These are phyloP conservation scores for Backusella australiensis DNA, from an alignment of 192 early-diverging fungal species.

Conservation along the genomic window DNA sequence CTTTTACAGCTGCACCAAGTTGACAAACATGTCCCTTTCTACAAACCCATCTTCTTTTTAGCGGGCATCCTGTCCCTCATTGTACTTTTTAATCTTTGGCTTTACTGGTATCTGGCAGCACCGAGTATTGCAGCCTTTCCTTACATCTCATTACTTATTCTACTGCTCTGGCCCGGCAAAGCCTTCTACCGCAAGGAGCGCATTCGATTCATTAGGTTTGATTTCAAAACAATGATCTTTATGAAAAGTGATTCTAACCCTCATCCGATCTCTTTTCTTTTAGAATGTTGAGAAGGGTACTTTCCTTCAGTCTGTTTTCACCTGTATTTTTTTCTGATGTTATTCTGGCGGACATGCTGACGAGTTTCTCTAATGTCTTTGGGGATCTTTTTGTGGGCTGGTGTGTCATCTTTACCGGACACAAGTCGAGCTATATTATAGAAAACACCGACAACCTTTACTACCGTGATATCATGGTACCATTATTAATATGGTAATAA, in stretches of 20 bases:
- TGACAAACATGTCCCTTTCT: slow-evolving; percentile 38
- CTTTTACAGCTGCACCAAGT: slow-evolving; percentile 35
- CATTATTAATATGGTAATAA: slow-evolving; percentile 67
- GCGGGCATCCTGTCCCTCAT: slow-evolving; percentile 39
- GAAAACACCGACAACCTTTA: slow-evolving; percentile 39
- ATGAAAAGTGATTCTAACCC: background rate
- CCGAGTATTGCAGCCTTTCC: slow-evolving; percentile 38
- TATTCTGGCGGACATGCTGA: slow-evolving; percentile 93
- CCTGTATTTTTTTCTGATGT: slow-evolving; percentile 74
- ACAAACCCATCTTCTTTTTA: slow-evolving; percentile 47
- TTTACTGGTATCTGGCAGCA: slow-evolving; percentile 39
- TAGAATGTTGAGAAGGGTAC: slow-evolving; percentile 50
- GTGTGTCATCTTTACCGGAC: slow-evolving; percentile 56
- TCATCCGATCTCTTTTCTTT: background rate
- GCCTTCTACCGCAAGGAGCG: slow-evolving; percentile 49
- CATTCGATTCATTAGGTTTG: slow-evolving; percentile 51
- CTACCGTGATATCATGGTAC: slow-evolving; percentile 50
- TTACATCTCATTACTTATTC: slow-evolving; percentile 37
- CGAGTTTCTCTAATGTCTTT: slow-evolving; percentile 87
- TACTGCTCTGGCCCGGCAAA: slow-evolving; percentile 50
- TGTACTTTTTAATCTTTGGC: slow-evolving; percentile 45
- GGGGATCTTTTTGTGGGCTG: slow-evolving; percentile 75
- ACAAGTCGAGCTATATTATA: slow-evolving; percentile 25
- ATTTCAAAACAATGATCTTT: background rate
- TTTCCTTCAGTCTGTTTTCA: slow-evolving; percentile 46